Conservation (phyloP, 495 filamentous ascomycete genomes). For the Sordaria brevicollis region DNA sequence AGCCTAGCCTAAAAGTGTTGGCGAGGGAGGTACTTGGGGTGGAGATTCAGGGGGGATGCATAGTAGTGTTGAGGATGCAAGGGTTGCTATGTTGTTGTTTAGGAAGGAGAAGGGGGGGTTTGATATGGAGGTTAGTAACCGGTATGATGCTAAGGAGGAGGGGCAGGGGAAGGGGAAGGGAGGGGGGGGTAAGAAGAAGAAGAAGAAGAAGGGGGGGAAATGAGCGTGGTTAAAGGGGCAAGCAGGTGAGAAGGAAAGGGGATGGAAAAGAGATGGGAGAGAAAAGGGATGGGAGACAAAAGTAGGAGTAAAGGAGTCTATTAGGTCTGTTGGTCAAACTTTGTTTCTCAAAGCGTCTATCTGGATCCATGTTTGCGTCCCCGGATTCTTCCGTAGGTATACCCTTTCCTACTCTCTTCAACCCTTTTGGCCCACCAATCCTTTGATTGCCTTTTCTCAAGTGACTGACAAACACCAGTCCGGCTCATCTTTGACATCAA, state of each 20-base stretch:
- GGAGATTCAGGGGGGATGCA: slow-evolving; percentile 68
- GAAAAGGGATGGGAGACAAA: too few species aligned
- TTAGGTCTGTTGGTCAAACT: not conserved
- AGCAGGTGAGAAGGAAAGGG: not conserved
- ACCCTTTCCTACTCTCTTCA: not conserved
- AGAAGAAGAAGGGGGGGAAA: slow-evolving; percentile 17
- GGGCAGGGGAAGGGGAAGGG: slow-evolving; percentile 29
- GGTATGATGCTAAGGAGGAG: slow-evolving; percentile 41
- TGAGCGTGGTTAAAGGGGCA: not conserved
- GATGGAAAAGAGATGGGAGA: not conserved
- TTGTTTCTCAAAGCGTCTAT: not conserved
- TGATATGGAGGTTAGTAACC: slow-evolving; percentile 63
- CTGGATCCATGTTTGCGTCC: not conserved
- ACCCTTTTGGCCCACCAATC: too few species aligned
- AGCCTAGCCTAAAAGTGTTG: slow-evolving; percentile 66
- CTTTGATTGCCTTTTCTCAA: too few species aligned
- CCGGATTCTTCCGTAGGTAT: not conserved
- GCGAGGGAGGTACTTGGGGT: slow-evolving; percentile 69
- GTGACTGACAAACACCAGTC: not conserved
- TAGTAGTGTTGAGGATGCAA: slow-evolving; percentile 72
- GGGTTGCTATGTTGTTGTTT: slow-evolving; percentile 81
- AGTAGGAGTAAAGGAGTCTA: not conserved
- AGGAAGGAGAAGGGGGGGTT: slow-evolving; percentile 70
- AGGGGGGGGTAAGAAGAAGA: not conserved
- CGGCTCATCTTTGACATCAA: too few species aligned